Conservation (phyloP, 805 yeast genomes). For the Saccharomycopsis sp. region DNA sequence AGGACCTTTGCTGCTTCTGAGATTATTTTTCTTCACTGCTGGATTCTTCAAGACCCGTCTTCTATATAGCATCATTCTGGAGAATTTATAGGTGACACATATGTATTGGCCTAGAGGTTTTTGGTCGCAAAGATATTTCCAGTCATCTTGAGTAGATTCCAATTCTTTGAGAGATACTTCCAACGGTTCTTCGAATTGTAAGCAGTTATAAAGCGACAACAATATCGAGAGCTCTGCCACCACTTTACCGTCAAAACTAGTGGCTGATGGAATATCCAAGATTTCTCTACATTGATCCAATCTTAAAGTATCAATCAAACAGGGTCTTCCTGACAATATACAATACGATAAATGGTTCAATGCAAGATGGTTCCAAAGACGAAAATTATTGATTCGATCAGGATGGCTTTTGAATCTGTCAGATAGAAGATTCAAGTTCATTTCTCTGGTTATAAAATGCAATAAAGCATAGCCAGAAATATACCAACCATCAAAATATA, state of each 20-base stretch:
- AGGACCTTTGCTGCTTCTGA: not conserved
- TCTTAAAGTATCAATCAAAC: conserved; percentile 53
- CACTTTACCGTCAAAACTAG: conserved; percentile 79
- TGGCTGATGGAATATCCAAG: conserved; percentile 50
- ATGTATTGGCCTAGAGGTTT: not conserved
- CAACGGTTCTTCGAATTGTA: not conserved
- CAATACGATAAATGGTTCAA: conserved; percentile 64
- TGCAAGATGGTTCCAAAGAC: conserved; percentile 68
- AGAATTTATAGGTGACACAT: not conserved
- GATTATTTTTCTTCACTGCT: not conserved
- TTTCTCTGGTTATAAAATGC: conserved; percentile 49
- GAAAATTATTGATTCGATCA: conserved; percentile 44
- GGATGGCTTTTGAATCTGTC: conserved; percentile 25
- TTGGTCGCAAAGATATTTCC: not conserved
- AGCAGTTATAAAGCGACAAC: not conserved
- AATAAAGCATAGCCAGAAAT: conserved; percentile 60
- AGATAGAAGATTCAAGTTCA: conserved; percentile 23
- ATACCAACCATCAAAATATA: conserved; percentile 64
- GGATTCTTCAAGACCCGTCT: not conserved
- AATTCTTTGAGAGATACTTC: not conserved
- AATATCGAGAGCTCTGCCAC: conserved; percentile 56
- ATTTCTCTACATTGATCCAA: conserved; percentile 53
- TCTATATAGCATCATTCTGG: not conserved
- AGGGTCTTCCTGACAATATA: conserved; percentile 57
- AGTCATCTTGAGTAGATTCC: conserved; percentile 5